These are phyloP conservation scores for Blastosporella zonata DNA, from an alignment of 1,284 basidiomycete species.

Conservation along the genomic window DNA sequence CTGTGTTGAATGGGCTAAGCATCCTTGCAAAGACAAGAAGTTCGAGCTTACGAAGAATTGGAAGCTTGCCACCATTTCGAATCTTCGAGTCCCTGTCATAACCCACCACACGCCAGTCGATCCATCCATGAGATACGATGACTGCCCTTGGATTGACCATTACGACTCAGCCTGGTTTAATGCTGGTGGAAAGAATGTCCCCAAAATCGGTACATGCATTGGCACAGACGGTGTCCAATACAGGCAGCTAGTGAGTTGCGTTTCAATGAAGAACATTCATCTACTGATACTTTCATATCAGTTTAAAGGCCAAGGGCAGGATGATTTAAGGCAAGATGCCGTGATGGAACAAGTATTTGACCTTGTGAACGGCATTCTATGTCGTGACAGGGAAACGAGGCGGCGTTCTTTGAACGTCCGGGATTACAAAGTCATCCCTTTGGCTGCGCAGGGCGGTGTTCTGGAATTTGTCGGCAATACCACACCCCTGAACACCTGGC, in stretches of 20 bases:
- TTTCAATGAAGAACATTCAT: neutral
- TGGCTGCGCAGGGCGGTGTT: conserved; percentile 80
- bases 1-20: conserved; percentile 80
- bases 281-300: conserved; percentile 32
- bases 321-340: conserved; percentile 94
- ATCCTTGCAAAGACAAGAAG: conserved; percentile 33
- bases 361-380: conserved; percentile 81
- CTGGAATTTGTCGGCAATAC: conserved; percentile 93
- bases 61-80: conserved; percentile 45
- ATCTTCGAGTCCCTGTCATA: conserved; percentile 77
- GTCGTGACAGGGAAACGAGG: conserved; percentile 71
- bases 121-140: conserved; percentile 61
- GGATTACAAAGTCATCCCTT: conserved; percentile 87
- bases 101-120: conserved; percentile 77
- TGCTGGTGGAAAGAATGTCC: conserved; percentile 81
- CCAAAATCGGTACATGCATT: conserved; percentile 77
- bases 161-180: conserved; percentile 62
- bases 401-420: conserved; percentile 75
- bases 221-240: conserved; percentile 71
- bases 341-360: conserved; percentile 99
- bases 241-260: conserved; percentile 73
- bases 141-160: conserved; percentile 63
- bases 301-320: conserved; percentile 90
- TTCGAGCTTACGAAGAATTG: conserved; percentile 41
- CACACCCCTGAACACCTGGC: conserved; percentile 60